Percentiles rank a stretch among this genome's conserved stretches.
These are phyloP conservation scores for Endotrypanum monterogeii DNA, from an alignment of 208 protist species.

Conservation along the genomic window DNA sequence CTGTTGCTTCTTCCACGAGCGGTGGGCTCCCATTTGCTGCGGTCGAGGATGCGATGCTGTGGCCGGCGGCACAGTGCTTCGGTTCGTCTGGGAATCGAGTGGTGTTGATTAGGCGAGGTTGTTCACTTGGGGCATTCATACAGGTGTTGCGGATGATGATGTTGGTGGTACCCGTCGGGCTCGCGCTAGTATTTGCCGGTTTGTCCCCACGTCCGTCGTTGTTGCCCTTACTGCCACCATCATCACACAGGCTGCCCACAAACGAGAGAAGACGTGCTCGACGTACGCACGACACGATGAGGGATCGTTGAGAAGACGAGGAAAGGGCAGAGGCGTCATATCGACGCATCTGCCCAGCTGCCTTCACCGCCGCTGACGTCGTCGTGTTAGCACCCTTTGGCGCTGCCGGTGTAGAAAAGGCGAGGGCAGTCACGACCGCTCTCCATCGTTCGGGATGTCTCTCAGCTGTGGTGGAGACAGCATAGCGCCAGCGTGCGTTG, in stretches of 20 bases:
- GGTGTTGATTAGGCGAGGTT: neutral
- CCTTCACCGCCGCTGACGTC: neutral
- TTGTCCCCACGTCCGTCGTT: neutral
- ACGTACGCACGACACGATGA: neutral
- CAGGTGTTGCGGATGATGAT: neutral
- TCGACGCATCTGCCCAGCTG: neutral
- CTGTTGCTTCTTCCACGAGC: neutral
- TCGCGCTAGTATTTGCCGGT: neutral
- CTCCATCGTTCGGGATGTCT: slow-evolving; percentile 11
- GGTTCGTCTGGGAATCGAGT: neutral
- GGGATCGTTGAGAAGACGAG: neutral
- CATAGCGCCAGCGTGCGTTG: slow-evolving; percentile 24
- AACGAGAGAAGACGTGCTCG: neutral
- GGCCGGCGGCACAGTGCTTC: neutral
- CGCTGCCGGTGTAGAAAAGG: neutral
- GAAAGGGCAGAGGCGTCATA: neutral
- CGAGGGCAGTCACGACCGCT: neutral
- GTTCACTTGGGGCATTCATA: neutral
- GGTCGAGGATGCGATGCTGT: neutral
- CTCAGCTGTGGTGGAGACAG: slow-evolving; percentile 10
- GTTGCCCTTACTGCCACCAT: neutral
- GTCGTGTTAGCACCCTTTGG: neutral
- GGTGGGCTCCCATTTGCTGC: neutral
- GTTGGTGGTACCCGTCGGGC: no score
- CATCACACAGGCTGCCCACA: neutral